Base-by-base conservation (phyloP, 1,284 basidiomycete species). In the Phylloboletellus chloephorus region DNA sequence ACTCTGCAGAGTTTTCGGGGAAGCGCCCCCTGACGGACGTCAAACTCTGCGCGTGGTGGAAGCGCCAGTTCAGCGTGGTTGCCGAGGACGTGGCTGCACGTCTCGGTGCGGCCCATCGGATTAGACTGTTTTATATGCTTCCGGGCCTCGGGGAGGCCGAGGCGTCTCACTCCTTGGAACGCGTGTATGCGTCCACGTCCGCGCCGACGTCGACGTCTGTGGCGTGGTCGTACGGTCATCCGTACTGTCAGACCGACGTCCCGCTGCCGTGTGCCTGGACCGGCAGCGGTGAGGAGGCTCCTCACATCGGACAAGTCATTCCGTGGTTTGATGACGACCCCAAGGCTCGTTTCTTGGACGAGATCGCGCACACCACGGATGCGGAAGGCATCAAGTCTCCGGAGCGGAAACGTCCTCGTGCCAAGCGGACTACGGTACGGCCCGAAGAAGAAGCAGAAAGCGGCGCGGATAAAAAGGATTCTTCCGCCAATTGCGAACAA, bases 321-420 rank as follows among this genome's bases (percentile, higher is more conserved):
- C 93, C 93, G 2, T 82, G 76, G 40, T 90, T 96, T 56, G 87
- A 91, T 13, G 93, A 97, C 56, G 91, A 95, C 62, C 92, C 93
- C 2, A 96, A 96, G 62, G 81, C 87, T 40, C 76, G 93, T 15
- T 96, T 96, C 62, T 65, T 96, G 57, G 86, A 89, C 57, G 90
- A 94, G 59, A 78, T 95, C 35, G 88, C 78, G 38, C 76, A 78
- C 46, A 82, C 77, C 3, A 79, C 77, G 21, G 75, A 81, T 13
- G 72, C 67, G 35, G 76, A 75, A 28, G 74, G 73, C 2, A 68
- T 84, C 45, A 73, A 68, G 54, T 79, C 76, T 7, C 80, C 83
- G 2, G 67, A 69, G 39, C 66, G 72, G 41, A 82, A 84, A 60
- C 71, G 77, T 11, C 54, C 66, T 6, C 69, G 69, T 36, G 46